Conservation (phyloP, 2,329 filamentous ascomycete species). For the Aciculosporium take region DNA sequence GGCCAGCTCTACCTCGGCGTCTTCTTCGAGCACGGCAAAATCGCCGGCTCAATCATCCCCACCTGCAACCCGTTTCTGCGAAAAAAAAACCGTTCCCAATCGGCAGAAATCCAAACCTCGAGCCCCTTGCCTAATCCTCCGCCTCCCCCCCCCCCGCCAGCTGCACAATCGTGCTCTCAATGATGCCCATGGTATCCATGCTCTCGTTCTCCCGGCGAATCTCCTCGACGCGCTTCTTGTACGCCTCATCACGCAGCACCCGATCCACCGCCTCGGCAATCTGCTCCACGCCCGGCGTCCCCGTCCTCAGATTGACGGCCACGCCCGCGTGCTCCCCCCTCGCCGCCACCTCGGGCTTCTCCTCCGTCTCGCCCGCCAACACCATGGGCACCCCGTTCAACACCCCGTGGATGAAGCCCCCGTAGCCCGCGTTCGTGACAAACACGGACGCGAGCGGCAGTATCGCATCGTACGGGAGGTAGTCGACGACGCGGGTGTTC, state of each 20-base stretch:
- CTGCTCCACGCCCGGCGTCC: slow-evolving; percentile 15
- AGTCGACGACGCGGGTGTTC: slow-evolving; percentile 31
- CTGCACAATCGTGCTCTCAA: not conserved
- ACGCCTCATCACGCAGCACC: slow-evolving; percentile 17
- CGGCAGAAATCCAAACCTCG: too few species aligned
- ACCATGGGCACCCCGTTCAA: slow-evolving; percentile 33
- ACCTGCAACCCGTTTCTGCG: too few species aligned
- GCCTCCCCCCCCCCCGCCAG: not conserved
- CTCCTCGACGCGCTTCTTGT: slow-evolving; percentile 17
- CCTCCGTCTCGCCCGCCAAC: slow-evolving; percentile 26
- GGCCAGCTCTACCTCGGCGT: too few species aligned
- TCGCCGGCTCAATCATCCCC: too few species aligned
- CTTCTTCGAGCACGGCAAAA: too few species aligned
- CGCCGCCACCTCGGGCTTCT: slow-evolving; percentile 27
- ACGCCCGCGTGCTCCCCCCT: slow-evolving; percentile 29
- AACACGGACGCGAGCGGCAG: slow-evolving; percentile 30
- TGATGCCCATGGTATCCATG: slow-evolving; percentile 8
- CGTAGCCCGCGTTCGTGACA: slow-evolving; percentile 34
- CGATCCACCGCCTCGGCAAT: slow-evolving; percentile 18
- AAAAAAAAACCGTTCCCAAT: too few species aligned
- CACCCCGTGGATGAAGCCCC: slow-evolving; percentile 30
- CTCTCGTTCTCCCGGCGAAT: slow-evolving; percentile 20
- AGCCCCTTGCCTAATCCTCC: too few species aligned
- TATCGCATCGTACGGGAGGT: slow-evolving; percentile 32
- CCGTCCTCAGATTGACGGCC: slow-evolving; percentile 28